phyloP scores from a whole-genome alignment of 805 yeast genomes.

The Nakazawaea laoshanensis region DNA sequence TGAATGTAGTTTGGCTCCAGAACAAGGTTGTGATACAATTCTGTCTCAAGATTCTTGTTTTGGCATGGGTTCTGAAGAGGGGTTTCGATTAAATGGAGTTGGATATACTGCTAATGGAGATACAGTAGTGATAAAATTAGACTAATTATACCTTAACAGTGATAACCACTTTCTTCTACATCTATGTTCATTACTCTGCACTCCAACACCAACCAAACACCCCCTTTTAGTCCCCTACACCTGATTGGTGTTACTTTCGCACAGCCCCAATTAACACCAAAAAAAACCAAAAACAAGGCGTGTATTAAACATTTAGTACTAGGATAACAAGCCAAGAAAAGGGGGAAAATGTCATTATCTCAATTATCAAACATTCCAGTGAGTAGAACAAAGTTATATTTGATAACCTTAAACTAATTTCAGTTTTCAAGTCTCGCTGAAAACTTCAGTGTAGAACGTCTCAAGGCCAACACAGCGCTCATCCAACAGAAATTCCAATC shows the following conservation, averaged over 20 bases:
- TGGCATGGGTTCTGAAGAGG: conserved; percentile 26
- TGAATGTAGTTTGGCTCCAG: no score
- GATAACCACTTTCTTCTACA: no score
- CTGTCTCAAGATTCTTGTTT: no score
- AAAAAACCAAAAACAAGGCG: background rate
- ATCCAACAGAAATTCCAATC: conserved; percentile 61
- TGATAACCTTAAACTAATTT: conserved; percentile 4
- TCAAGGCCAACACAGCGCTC: conserved; percentile 38
- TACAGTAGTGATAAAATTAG: conserved; percentile 10
- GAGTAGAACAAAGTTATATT: conserved; percentile 19
- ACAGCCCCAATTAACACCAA: background rate
- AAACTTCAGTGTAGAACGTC: conserved; percentile 38
- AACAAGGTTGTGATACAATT: no score
- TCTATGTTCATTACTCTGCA: no score
- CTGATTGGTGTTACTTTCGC: no score
- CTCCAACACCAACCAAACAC: no score
- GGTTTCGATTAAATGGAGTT: conserved; percentile 19
- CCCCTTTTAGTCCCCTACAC: no score
- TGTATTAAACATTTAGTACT: no score
- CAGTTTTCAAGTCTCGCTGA: conserved; percentile 36
- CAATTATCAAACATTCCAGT: conserved; percentile 31
- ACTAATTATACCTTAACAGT: no score
- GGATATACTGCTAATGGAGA: conserved; percentile 25
- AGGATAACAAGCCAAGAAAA: background rate
- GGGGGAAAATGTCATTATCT: conserved; percentile 20